These are phyloP conservation scores for Solanum chacoense DNA, from an alignment of 305 asterid genomes.

Conservation along the genomic window DNA sequence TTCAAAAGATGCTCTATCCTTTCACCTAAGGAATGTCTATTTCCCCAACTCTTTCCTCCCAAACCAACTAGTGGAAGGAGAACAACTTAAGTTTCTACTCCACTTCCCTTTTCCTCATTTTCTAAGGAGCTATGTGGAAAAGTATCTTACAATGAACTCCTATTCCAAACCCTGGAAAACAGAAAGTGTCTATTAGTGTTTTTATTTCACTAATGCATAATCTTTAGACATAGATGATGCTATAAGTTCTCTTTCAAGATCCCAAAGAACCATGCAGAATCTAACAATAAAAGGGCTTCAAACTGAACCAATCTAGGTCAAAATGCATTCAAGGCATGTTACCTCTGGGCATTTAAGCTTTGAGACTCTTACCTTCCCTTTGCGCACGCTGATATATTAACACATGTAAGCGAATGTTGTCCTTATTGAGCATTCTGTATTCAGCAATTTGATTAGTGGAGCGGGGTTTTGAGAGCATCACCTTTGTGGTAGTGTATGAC, in stretches of 20 bases:
- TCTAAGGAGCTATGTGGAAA: neutral
- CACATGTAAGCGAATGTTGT: neutral
- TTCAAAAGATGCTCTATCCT: neutral
- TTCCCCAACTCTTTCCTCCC: neutral
- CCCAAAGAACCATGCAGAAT: neutral
- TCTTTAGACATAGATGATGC: neutral
- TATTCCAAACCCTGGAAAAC: neutral
- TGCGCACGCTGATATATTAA: neutral
- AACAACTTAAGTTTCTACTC: neutral
- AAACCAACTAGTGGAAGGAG: neutral
- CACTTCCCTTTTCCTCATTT: neutral
- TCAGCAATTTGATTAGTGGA: neutral
- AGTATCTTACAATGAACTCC: neutral
- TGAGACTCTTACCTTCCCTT: neutral
- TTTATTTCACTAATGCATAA: neutral
- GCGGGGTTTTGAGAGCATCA: slow-evolving; percentile 7
- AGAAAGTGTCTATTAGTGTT: neutral
- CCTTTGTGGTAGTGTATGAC: slow-evolving; percentile 39
- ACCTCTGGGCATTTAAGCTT: neutral
- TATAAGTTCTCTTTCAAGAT: neutral
- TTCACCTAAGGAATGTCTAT: neutral
- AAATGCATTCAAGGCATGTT: neutral
- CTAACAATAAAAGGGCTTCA: neutral
- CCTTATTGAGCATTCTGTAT: neutral
- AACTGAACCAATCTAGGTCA: neutral